Conservation (phyloP, 495 filamentous ascomycete genomes). For the Penicillium malachiteum region DNA sequence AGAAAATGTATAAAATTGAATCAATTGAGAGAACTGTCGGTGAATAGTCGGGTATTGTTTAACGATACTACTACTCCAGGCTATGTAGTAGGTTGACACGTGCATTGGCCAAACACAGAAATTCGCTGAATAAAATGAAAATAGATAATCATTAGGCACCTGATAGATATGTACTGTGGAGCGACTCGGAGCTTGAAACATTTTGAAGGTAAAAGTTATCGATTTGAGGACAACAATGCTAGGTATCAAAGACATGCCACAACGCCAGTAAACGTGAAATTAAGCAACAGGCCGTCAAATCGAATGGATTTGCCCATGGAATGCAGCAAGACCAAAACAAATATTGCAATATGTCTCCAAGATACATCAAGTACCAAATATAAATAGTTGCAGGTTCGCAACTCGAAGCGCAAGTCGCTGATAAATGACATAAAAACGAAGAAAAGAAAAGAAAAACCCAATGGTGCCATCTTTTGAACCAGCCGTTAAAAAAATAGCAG, state of each 20-base stretch:
- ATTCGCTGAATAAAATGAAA: not conserved
- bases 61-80: too few relatives aligned
- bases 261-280: slow-evolving; percentile 15
- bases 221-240: slow-evolving; percentile 11
- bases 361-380: slow-evolving; percentile 6
- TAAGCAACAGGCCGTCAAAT: slow-evolving; percentile 7
- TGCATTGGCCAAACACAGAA: not conserved
- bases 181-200: too few relatives aligned
- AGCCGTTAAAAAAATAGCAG: slow-evolving; percentile 7
- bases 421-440: not conserved
- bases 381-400: slow-evolving; percentile 1
- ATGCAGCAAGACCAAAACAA: not conserved
- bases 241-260: slow-evolving; percentile 25
- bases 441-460: slow-evolving; percentile 3
- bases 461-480: slow-evolving; percentile 11
- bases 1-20: too few relatives aligned
- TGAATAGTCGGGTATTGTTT: too few relatives aligned
- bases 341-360: slow-evolving; percentile 15
- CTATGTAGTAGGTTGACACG: not conserved
- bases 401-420: slow-evolving; percentile 1
- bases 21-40: too few relatives aligned
- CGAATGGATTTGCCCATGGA: slow-evolving; percentile 2
- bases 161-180: too few relatives aligned
- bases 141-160: not conserved
- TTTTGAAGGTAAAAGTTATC: slow-evolving; percentile 2